phyloP scores from a whole-genome alignment of 2,329 filamentous ascomycete genomes.

The Claviceps sp. region DNA sequence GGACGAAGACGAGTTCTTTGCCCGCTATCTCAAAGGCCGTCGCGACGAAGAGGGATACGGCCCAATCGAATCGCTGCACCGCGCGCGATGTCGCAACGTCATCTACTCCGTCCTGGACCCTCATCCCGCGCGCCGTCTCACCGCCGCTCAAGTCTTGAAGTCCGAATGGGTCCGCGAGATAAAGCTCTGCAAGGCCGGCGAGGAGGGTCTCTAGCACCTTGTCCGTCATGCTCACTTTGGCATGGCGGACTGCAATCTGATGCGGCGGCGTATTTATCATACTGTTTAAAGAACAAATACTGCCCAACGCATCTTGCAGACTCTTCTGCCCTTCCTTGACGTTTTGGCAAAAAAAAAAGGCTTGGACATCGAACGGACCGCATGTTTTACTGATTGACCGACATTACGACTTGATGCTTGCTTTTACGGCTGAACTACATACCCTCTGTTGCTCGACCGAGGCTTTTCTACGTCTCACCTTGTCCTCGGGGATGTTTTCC shows the following conservation, averaged over 20 bases:
- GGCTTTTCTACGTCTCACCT: conserved; percentile 1
- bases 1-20: conserved; percentile 95
- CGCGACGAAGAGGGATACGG: conserved; percentile 92
- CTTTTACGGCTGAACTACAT: conserved; percentile 3
- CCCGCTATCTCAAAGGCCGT: conserved; percentile 81
- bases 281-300: background rate
- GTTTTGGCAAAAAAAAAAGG: conserved; percentile 6
- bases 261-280: conserved; percentile 5
- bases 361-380: conserved; percentile 3
- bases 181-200: conserved; percentile 88
- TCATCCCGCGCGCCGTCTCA: conserved; percentile 82
- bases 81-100: conserved; percentile 92
- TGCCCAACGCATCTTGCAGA: conserved; percentile 13
- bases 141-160: conserved; percentile 89
- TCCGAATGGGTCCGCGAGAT: conserved; percentile 98
- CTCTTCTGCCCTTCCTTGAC: conserved; percentile 7
- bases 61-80: conserved; percentile 87
- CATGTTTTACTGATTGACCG: conserved; percentile 2
- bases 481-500: background rate
- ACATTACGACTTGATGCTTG: conserved; percentile 9
- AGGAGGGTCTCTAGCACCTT: conserved; percentile 66
- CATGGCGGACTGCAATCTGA: conserved; percentile 16
- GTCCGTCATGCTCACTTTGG: conserved; percentile 15
- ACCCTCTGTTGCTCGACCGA: no score
- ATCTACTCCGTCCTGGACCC: conserved; percentile 98